phyloP scores from a whole-genome alignment of 805 yeast species.

The Kodamaea neixiangensis region DNA sequence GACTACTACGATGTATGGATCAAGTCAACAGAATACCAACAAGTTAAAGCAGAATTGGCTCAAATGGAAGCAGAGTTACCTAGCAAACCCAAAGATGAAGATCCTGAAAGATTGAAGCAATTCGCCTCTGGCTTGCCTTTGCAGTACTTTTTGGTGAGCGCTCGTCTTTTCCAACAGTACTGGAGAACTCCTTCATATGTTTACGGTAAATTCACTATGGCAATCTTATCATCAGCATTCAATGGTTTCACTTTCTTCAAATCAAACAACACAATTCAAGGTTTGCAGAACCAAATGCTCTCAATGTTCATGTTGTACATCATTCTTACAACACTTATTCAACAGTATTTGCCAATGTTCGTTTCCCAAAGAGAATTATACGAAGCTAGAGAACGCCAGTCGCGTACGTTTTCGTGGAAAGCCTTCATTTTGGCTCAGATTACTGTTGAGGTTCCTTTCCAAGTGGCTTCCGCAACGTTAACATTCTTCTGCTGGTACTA shows the following conservation, averaged over 20 bases:
- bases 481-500: constrained; percentile 21
- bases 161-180: constrained; percentile 22
- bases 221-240: constrained; percentile 15
- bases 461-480: constrained; percentile 48
- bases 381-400: constrained; percentile 74
- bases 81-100: constrained; percentile 15
- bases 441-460: constrained; percentile 67
- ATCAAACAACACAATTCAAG: constrained; percentile 21
- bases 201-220: constrained; percentile 16
- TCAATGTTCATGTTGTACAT: constrained; percentile 68
- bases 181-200: constrained; percentile 32
- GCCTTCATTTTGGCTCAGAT: constrained; percentile 66
- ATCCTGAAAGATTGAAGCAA: constrained; percentile 11
- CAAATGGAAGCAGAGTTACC: constrained; percentile 20
- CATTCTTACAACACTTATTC: constrained; percentile 54
- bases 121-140: constrained; percentile 13
- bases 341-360: constrained; percentile 60
- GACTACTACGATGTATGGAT: constrained; percentile 28
- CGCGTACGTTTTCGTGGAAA: constrained; percentile 68
- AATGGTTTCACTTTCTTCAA: constrained; percentile 20
- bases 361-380: constrained; percentile 62
- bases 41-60: constrained; percentile 18
- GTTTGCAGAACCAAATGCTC: constrained; percentile 65
- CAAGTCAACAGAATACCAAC: constrained; percentile 20
- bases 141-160: constrained; percentile 15